Conservation (phyloP, 2,329 filamentous ascomycete genomes). For the Coniochaeta sp. region DNA sequence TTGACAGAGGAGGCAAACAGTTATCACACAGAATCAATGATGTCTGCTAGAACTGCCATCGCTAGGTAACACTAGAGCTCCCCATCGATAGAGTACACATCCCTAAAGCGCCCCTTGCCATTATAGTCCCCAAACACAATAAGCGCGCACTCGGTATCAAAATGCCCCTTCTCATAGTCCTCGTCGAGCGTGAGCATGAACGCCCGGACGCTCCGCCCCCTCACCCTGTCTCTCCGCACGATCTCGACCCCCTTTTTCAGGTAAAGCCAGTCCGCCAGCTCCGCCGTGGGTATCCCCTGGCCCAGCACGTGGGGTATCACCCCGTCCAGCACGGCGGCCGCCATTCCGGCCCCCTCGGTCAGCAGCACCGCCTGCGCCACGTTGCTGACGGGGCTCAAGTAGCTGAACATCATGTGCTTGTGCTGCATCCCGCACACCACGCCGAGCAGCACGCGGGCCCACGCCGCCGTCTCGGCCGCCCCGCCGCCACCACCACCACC, state of each 20-base stretch:
- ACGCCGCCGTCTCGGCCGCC: not conserved
- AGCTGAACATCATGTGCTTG: not conserved
- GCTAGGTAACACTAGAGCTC: too few relatives aligned
- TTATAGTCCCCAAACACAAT: conserved; percentile 1
- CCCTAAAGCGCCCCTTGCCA: not conserved
- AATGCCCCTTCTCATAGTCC: conserved; percentile 1
- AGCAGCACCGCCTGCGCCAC: not conserved
- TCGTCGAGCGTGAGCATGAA: not conserved
- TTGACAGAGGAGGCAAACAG: too few relatives aligned
- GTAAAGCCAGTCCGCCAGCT: not conserved
- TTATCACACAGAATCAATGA: too few relatives aligned
- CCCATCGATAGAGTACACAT: not conserved
- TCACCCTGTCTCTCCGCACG: not conserved
- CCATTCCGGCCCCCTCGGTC: not conserved
- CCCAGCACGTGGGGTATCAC: not conserved
- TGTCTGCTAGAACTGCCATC: too few relatives aligned
- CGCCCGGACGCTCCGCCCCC: not conserved
- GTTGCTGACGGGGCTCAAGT: not conserved
- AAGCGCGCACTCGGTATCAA: not conserved
- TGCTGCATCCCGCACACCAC: conserved; percentile 1
- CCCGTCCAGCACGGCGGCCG: not conserved
- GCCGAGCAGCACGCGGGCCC: not conserved
- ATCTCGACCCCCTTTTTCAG: not conserved
- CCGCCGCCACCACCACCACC: not conserved
- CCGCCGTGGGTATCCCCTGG: not conserved